Base-by-base conservation (phyloP, 352 stramenopile species). In the Globisporangium viniferum region DNA sequence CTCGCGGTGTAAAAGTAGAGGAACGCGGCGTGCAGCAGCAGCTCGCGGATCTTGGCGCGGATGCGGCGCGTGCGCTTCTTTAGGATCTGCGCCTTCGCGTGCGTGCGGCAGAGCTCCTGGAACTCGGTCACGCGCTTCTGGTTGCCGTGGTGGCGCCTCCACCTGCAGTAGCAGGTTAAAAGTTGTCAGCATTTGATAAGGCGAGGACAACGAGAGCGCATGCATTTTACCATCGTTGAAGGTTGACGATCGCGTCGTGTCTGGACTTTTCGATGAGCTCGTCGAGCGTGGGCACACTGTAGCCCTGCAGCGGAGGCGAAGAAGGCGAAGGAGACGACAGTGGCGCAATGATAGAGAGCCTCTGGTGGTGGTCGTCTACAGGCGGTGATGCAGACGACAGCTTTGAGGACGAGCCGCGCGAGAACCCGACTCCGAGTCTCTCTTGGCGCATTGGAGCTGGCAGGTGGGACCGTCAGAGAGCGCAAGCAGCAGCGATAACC, bases 1-100 rank as follows among this genome's bases (percentile, higher is more conserved):
- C 70, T 82, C 35, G 70, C 64, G 0, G 74, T 76, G 61, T 86
- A 84, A 14, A 81, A 62, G 57, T 72, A 72, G 5, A 89, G 68
- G 59, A 84, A 89, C 54, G 82, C 36, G 15, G 77, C 41, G 20
- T 89, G 78, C n/a, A 87, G 51, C 59, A 73, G 49, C 59, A 89
- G 77, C 20, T 82, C 78, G 41, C 72, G 79, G 48, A 89, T 72
- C 59, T 86, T 86, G 60, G 69, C 67, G 39, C 76, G 75, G 29
- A 84, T 75, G 57, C 74, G 77, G 64, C 46, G 24, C 70, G 39
- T 68, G 22, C 78, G 78, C 57, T 76, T 74, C 27, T 59, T 70
- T 9, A 58, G 59, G 10, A 82, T 73, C 4, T 82, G 64, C 7
- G 60, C 44, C n/a, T 76, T 36, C 9, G 74, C 77, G 59, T 84